A percentile compares a stretch with the other conserved stretches of the same genome.
These are phyloP conservation scores for Passiflora organensis DNA, from an alignment of 345 rosid species.

Conservation along the genomic window DNA sequence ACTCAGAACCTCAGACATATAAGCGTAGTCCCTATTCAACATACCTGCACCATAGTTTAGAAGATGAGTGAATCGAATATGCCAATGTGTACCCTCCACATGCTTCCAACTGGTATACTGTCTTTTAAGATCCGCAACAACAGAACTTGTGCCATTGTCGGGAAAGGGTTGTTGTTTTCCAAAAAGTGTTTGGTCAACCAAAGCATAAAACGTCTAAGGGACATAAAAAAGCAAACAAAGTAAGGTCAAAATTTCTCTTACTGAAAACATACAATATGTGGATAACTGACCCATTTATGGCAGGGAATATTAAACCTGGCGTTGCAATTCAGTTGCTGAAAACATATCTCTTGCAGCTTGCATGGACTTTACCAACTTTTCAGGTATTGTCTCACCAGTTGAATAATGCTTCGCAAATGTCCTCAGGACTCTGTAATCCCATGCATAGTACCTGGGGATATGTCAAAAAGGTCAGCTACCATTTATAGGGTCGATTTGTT, in stretches of 20 bases:
- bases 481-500: background rate
- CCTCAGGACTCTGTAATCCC: conserved; percentile 76
- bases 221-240: conserved; percentile 9
- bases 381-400: conserved; percentile 78
- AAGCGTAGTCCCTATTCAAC: background rate
- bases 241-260: background rate
- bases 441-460: conserved; percentile 66
- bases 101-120: conserved; percentile 80
- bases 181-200: conserved; percentile 80
- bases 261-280: no score
- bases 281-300: conserved; percentile 4
- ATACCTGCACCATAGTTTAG: conserved; percentile 86
- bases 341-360: conserved; percentile 87
- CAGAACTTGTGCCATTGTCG: conserved; percentile 47
- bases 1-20: background rate
- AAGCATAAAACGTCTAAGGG: conserved; percentile 60
- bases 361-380: conserved; percentile 72
- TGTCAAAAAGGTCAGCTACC: conserved; percentile 12
- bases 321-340: conserved; percentile 91
- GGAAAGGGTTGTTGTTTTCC: conserved; percentile 53
- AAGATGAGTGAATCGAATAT: conserved; percentile 76
- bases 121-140: conserved; percentile 65
- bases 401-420: conserved; percentile 83
- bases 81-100: conserved; percentile 85
- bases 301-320: conserved; percentile 67